These are phyloP conservation scores for Neoscytalidium dimidiatum DNA, from an alignment of 2,329 filamentous ascomycete species.

Conservation along the genomic window DNA sequence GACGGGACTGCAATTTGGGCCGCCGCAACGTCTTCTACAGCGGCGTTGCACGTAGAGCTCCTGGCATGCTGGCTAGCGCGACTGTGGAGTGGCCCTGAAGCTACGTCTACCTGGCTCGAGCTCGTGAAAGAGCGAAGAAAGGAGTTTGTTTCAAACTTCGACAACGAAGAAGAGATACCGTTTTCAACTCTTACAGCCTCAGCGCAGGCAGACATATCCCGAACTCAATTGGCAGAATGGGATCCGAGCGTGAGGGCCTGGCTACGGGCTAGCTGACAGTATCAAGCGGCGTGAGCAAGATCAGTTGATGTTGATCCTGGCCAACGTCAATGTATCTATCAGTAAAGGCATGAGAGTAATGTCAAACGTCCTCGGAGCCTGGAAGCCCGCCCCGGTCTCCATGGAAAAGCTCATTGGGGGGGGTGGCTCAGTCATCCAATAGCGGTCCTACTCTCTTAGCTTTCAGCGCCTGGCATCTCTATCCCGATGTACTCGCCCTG, in stretches of 20 bases:
- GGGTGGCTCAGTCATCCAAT: slow-evolving; percentile 17
- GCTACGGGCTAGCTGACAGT: slow-evolving; percentile 6
- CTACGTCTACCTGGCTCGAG: slow-evolving; percentile 39
- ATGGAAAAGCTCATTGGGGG: slow-evolving; percentile 24
- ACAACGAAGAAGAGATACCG: background rate
- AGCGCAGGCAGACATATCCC: background rate
- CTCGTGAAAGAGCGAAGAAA: slow-evolving; percentile 27
- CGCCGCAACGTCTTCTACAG: slow-evolving; percentile 36
- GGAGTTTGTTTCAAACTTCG: background rate
- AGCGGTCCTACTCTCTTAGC: slow-evolving; percentile 22
- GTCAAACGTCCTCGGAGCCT: slow-evolving; percentile 22
- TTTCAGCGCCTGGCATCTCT: slow-evolving; percentile 24
- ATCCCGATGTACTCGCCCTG: slow-evolving; percentile 22
- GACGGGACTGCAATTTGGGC: slow-evolving; percentile 42
- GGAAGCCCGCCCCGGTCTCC: slow-evolving; percentile 20
- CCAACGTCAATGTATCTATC: background rate
- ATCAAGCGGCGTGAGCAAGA: background rate
- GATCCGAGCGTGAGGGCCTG: slow-evolving; percentile 23
- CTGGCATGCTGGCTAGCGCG: slow-evolving; percentile 42
- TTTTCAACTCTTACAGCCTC: background rate
- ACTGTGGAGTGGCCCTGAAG: slow-evolving; percentile 30
- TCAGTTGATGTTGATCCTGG: slow-evolving; percentile 19
- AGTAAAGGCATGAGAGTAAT: background rate
- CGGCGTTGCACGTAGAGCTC: slow-evolving; percentile 33
- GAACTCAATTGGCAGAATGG: slow-evolving; percentile 23